Conservation (phyloP, 495 filamentous ascomycete species). For the Cenococcum geophilum region DNA sequence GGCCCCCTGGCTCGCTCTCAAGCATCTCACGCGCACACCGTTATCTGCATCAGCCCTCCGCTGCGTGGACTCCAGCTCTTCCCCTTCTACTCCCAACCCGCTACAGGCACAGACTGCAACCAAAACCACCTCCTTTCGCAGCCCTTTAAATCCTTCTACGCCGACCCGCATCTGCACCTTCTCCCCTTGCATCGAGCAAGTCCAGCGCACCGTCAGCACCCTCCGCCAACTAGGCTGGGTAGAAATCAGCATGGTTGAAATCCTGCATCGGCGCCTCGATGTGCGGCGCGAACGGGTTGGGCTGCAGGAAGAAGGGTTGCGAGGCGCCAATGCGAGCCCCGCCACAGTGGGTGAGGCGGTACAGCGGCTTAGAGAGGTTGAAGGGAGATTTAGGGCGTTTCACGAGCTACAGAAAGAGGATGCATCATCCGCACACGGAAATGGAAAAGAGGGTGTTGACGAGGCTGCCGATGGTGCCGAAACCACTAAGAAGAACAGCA, state of each 20-base stretch:
- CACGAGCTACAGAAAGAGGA: constrained; percentile 43
- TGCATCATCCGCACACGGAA: constrained; percentile 19
- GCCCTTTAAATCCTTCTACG: constrained; percentile 62
- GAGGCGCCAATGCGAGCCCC: constrained; percentile 55
- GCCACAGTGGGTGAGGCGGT: constrained; percentile 74
- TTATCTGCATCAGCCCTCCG: constrained; percentile 32
- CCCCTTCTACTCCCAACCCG: constrained; percentile 10
- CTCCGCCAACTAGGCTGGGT: constrained; percentile 80
- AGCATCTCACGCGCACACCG: constrained; percentile 62
- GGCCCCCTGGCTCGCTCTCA: constrained; percentile 85
- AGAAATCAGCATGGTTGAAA: constrained; percentile 86
- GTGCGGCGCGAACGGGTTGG: constrained; percentile 77
- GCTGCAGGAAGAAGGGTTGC: constrained; percentile 48
- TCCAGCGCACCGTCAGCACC: constrained; percentile 68
- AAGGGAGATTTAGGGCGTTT: constrained; percentile 55
- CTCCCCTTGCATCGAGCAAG: constrained; percentile 94
- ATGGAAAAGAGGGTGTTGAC: constrained; percentile 21
- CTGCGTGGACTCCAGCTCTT: constrained; percentile 7
- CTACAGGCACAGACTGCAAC: constrained; percentile 1
- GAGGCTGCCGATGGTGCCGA: constrained; percentile 13
- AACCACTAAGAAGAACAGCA: constrained; percentile 10
- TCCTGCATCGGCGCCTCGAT: constrained; percentile 68
- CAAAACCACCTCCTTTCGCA: constrained; percentile 42
- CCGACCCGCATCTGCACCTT: constrained; percentile 82
- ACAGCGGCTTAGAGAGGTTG: constrained; percentile 61